Evolutionary conservation across 1,284 basidiomycete genomes (phyloP).

Genomic region (Athelia psychrophila): DNA sequence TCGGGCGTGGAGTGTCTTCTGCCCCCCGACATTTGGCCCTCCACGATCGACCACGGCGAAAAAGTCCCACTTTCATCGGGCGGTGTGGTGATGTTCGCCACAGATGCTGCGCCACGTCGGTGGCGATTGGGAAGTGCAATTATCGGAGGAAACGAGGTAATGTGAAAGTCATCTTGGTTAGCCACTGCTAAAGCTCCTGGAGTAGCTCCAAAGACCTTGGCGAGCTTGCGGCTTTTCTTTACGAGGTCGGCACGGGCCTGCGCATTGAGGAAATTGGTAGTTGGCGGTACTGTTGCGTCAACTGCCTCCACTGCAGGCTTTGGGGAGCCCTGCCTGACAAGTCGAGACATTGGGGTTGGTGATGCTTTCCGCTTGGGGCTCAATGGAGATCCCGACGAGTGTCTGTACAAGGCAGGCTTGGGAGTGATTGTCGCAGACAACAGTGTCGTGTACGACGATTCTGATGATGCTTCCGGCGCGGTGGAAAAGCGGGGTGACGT

Average conservation of each 20-base stretch:
- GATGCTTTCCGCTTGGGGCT: neutral
- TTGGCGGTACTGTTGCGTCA: conserved; percentile 39
- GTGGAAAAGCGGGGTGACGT: conserved; percentile 12
- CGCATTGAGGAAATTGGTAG: conserved; percentile 64
- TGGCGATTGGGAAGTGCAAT: conserved; percentile 7
- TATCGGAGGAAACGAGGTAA: no score
- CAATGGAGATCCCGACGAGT: neutral
- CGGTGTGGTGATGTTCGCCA: conserved; percentile 27
- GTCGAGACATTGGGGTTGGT: conserved; percentile 2
- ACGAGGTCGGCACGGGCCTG: conserved; percentile 71
- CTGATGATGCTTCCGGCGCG: neutral
- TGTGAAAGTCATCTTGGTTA: no score
- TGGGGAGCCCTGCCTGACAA: conserved; percentile 10
- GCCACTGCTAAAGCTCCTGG: conserved; percentile 36
- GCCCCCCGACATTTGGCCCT: conserved; percentile 29
- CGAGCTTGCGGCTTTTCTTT: conserved; percentile 72
- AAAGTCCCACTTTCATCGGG: conserved; percentile 8
- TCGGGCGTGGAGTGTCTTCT: conserved; percentile 44
- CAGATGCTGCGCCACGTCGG: conserved; percentile 39
- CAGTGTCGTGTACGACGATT: neutral
- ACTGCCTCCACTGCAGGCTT: conserved; percentile 4
- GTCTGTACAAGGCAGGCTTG: conserved; percentile 8
- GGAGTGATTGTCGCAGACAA: conserved; percentile 9
- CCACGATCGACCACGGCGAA: conserved; percentile 30
- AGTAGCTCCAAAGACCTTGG: conserved; percentile 71